Evolutionary conservation across 2,329 filamentous ascomycete species (phyloP).

Genomic region (Hirsutella thompsonii): DNA sequence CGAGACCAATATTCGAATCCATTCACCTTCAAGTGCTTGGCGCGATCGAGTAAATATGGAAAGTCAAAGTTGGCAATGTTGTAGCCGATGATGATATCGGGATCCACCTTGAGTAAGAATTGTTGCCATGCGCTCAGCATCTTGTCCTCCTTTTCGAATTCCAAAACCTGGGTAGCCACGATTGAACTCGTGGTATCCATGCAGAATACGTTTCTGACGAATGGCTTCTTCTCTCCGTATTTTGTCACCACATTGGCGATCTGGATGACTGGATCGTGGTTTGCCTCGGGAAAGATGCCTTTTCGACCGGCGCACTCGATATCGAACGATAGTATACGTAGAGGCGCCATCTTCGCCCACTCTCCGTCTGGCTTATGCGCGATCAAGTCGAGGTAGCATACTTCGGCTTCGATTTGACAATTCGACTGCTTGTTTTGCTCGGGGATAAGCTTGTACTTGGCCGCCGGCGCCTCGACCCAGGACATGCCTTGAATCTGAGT

Average conservation of each 20-base stretch:
- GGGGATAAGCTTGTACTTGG: slow-evolving; percentile 59
- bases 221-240: slow-evolving; percentile 92
- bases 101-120: slow-evolving; percentile 81
- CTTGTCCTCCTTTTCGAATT: slow-evolving; percentile 67
- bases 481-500: slow-evolving; percentile 79
- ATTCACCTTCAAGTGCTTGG: slow-evolving; percentile 65
- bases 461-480: slow-evolving; percentile 78
- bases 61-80: slow-evolving; percentile 99
- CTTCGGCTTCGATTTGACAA: slow-evolving; percentile 87
- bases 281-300: slow-evolving; percentile 89
- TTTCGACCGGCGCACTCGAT: slow-evolving; percentile 98
- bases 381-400: slow-evolving; percentile 72
- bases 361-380: slow-evolving; percentile 83
- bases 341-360: slow-evolving; percentile 95
- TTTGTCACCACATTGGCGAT: slow-evolving; percentile 92
- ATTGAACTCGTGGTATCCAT: slow-evolving; percentile 86
- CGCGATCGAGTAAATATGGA: slow-evolving; percentile 83
- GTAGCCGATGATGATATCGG: slow-evolving; percentile 97
- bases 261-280: slow-evolving; percentile 89
- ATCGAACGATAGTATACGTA: slow-evolving; percentile 90
- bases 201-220: slow-evolving; percentile 93
- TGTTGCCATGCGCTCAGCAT: slow-evolving; percentile 91
- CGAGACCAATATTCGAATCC: slow-evolving; percentile 84
- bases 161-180: slow-evolving; percentile 84
- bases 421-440: slow-evolving; percentile 65